These are phyloP conservation scores for Hirsutella rhossiliensis DNA, from an alignment of 2,329 filamentous ascomycete species.

Conservation along the genomic window DNA sequence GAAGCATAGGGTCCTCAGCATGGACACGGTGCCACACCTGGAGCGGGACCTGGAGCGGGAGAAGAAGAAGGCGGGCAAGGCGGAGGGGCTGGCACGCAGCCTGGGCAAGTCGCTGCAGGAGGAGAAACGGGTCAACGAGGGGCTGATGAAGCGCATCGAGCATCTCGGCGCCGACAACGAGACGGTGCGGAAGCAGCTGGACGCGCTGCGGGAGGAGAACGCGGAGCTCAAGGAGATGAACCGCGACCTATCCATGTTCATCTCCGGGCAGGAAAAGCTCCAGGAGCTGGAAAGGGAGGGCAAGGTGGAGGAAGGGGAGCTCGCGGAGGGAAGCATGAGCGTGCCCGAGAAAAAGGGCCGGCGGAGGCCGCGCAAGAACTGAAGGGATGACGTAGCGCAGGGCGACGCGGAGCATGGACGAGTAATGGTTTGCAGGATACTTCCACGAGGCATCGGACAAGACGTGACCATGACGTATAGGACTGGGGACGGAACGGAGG, in stretches of 20 bases:
- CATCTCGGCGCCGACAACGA: constrained; percentile 55
- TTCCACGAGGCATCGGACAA: background rate
- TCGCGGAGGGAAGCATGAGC: constrained; percentile 60
- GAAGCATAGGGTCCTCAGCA: constrained; percentile 30
- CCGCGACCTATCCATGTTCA: constrained; percentile 76
- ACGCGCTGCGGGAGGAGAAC: constrained; percentile 48
- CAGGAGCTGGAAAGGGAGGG: constrained; percentile 54
- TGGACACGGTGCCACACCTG: constrained; percentile 50
- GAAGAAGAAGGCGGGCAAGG: constrained; percentile 55
- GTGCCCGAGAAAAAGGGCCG: constrained; percentile 49
- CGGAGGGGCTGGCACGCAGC: constrained; percentile 62
- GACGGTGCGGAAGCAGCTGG: constrained; percentile 42
- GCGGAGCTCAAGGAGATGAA: constrained; percentile 75
- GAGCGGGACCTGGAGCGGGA: constrained; percentile 64
- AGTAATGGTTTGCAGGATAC: background rate
- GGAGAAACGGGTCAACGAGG: constrained; percentile 74
- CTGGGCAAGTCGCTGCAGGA: constrained; percentile 69
- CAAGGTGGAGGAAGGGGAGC: constrained; percentile 51
- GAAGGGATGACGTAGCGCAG: background rate
- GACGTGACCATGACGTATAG: background rate
- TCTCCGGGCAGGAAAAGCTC: constrained; percentile 71
- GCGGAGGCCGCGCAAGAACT: constrained; percentile 32
- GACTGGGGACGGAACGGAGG: background rate
- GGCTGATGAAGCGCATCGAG: constrained; percentile 70
- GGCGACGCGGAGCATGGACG: background rate